Base-by-base conservation (phyloP, 345 rosid genomes). In the Lepidium didymum region DNA sequence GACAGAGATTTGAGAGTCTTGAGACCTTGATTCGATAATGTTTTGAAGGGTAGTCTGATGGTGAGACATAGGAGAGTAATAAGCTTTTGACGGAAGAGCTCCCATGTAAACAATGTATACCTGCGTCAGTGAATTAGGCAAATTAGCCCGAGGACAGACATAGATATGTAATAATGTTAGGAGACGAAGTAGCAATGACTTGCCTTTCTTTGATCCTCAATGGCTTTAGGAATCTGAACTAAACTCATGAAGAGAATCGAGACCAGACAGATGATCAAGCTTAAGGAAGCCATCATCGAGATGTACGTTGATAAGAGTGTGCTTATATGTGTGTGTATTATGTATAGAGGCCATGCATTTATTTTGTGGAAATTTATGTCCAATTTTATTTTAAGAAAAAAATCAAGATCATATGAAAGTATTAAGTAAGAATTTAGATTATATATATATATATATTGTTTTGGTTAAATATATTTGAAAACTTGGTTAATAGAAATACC, bases 91-190 rank as follows among this genome's bases (percentile, higher is more conserved):
- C 37, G 78, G 64, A 60, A 68, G 64, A 21, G 74, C 69, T 43
- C 78, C 78, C 78, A 74, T 75, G 60, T 75, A 75, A 15, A 37
- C 74, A 44, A 75, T 75, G 53, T 75, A 75, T 1, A 51, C 78
- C 65, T 74, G 62, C 62, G 9, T 61, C 27, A 43, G 15, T 43
- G 18, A 62, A 44, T 14, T n/a, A 41, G 46, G 5, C 40, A 11
- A 11, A 45, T 44, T 16, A 38, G 6, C 47, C 29, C 18, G n/a
- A 36, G 2, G 8, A 10, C 10, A 25, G 41, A 13, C 42, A n/a
- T 8, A 9, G 0, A 13, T 56, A 10, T 21, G 12, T 29, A 19
- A 29, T 31, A 36, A 34, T 7, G 3, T 35, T 34, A 45, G 41
- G 1, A 46, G 15, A 56, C 25, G 1, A 47, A 46, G 37, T 13